Evolutionary conservation across 2,329 filamentous ascomycete species (phyloP).

Genomic region (Alternaria arbusti): DNA sequence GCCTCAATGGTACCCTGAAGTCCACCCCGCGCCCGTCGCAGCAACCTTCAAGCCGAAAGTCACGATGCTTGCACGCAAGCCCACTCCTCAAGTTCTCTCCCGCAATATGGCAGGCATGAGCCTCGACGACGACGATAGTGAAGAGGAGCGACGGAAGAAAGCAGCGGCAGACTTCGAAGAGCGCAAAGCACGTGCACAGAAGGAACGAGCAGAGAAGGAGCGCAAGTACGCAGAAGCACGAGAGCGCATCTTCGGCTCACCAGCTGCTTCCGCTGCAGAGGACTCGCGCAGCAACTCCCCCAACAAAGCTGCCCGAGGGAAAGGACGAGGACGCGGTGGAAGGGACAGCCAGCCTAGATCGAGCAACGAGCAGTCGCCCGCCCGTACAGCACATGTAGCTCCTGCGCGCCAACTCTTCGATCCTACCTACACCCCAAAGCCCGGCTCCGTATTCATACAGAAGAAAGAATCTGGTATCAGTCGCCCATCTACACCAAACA

Average conservation of each 20-base stretch:
- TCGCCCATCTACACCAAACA: constrained; percentile 60
- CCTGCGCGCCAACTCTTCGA: constrained; percentile 74
- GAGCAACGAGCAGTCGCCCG: constrained; percentile 47
- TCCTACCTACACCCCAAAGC: constrained; percentile 72
- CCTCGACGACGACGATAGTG: constrained; percentile 65
- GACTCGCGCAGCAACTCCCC: constrained; percentile 46
- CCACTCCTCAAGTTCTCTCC: constrained; percentile 66
- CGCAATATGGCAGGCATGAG: constrained; percentile 60
- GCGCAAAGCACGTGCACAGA: constrained; percentile 76
- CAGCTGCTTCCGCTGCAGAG: constrained; percentile 43
- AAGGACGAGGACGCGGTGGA: constrained; percentile 45
- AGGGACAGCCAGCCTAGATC: constrained; percentile 48
- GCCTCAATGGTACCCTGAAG: constrained; percentile 76
- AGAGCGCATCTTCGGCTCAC: constrained; percentile 82
- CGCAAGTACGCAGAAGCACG: constrained; percentile 87
- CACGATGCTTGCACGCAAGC: constrained; percentile 85
- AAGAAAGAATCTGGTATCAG: constrained; percentile 55
- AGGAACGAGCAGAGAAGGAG: constrained; percentile 87
- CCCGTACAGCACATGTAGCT: constrained; percentile 24
- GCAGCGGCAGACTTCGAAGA: constrained; percentile 75
- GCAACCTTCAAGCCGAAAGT: constrained; percentile 80
- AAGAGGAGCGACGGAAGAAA: constrained; percentile 66
- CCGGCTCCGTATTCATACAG: constrained; percentile 59
- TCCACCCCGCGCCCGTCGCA: constrained; percentile 68
- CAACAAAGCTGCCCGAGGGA: constrained; percentile 42